Base-by-base conservation (phyloP, 2,329 filamentous ascomycete genomes). In the Setomelanomma holmii region DNA sequence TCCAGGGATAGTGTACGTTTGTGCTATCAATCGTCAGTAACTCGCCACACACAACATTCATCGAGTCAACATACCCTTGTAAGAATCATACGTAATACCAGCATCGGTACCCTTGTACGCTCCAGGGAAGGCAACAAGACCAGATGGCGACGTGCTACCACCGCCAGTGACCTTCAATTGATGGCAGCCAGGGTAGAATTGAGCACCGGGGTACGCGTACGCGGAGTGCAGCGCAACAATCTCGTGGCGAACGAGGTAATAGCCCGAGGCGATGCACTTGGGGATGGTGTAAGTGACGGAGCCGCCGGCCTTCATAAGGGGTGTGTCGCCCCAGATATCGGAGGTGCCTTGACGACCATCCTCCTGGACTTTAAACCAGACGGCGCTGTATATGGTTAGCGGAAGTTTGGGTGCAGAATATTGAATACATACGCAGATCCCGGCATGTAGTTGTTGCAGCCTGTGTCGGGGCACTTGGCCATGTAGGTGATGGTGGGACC, bases 401-500 rank as follows among this genome's bases (percentile, higher is more conserved):
- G 38, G 14, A n/a, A 33, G 21, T 8, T 16, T 5, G 23, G 4
- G 39, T 41, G 12, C 14, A 3, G 16, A 20, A 61, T 19, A 35
- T 1, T 6, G 34, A 71, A 49, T 56, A 77, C 74, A 63, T 66
- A 72, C 69, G 35, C 34, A 7, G 71, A 77, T 0, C 76, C 78
- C 5, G 83, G 82, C 51, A 76, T 68, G 63, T 77, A 85, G 46
- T 73, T 71, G 46, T 79, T 77, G 66, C 83, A 85, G 1, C 82
- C 72, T 0, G 72, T 66, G 38, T 81, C 79, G 0, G 83, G 82
- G 67, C 84, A 86, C 27, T 76, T 75, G 4, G 84, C 84, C 82
- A 86, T 84, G 63, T 86, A 86, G 1, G 84, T 86, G 49, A 86
- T 74, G 1, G 81, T 68, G 1, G 84, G 83, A 0, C 84, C 84